Percentiles rank a stretch among this genome's conserved stretches.
Evolutionary conservation across 2,329 filamentous ascomycete species (phyloP).

Genomic region (Metarhizium sp.): DNA sequence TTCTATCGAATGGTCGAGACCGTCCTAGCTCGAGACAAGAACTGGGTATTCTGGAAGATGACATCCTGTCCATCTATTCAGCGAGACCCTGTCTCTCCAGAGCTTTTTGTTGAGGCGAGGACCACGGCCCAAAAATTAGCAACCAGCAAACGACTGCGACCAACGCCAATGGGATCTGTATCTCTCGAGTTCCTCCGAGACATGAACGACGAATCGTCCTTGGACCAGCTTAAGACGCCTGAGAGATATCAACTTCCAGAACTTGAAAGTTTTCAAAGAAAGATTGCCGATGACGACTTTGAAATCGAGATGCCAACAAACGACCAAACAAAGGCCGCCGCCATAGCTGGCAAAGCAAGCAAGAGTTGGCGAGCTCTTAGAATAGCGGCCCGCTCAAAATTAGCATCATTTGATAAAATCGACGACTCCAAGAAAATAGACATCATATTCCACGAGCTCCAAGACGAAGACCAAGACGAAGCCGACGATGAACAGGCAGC

Average conservation of each 20-base stretch:
- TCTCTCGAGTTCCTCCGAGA: slow-evolving; percentile 72
- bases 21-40: slow-evolving; percentile 89
- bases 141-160: slow-evolving; percentile 59
- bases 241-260: slow-evolving; percentile 60
- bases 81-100: slow-evolving; percentile 57
- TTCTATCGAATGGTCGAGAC: slow-evolving; percentile 97
- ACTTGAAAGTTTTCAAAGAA: slow-evolving; percentile 59
- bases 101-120: slow-evolving; percentile 62
- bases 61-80: slow-evolving; percentile 87
- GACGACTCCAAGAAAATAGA: slow-evolving; percentile 69
- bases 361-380: slow-evolving; percentile 86
- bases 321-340: slow-evolving; percentile 43
- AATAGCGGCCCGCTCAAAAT: slow-evolving; percentile 62
- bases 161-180: slow-evolving; percentile 61
- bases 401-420: slow-evolving; percentile 77
- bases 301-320: slow-evolving; percentile 75
- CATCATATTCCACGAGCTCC: slow-evolving; percentile 43
- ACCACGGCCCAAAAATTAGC: slow-evolving; percentile 55
- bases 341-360: slow-evolving; percentile 67
- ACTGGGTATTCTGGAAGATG: slow-evolving; percentile 98
- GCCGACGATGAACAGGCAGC: slow-evolving; percentile 20
- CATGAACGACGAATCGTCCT: slow-evolving; percentile 44
- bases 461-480: slow-evolving; percentile 26
- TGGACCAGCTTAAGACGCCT: slow-evolving; percentile 60
- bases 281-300: slow-evolving; percentile 71